Evolutionary conservation across 2,329 filamentous ascomycete species (phyloP), one percentile per base, ranked within the genome.

Genomic region (Alternaria brassicae): DNA sequence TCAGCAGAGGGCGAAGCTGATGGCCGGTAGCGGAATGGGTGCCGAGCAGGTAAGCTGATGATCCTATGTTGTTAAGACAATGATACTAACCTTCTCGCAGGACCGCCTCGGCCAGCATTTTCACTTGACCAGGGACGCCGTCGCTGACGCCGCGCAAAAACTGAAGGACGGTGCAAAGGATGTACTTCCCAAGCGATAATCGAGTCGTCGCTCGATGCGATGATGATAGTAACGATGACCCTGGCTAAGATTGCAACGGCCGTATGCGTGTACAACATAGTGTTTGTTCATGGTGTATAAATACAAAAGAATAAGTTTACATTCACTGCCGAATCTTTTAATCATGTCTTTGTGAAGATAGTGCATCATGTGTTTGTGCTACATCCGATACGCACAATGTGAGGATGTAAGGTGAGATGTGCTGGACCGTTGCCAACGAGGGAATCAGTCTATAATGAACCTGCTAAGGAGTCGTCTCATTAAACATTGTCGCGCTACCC

Each of bases 31-130:
- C 45, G 72, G 73, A n/a, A 60, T 56, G 13, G 74, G 73, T 7
- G 73, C 73, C 32, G 74, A 77, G 54, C 74, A 77, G 69, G 74
- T 77, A 70, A 44, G 66, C 53, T 23, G 32, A 21, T 15, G 12
- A 45, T 21, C n/a, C 2, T 10, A 4, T 10, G 13, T 12, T 6
- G 13, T n/a, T n/a, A 2, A 30, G 34, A 8, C 19, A 13, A 42
- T 13, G 8, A 41, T 30, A 4, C 58, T 68, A 41, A 70, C n/a
- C 36, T 40, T 42, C 1, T 44, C 15, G 17, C 40, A 77, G 74
- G 73, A 77, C 28, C 69, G 70, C 19, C 71, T 71, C 17, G 72
- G 66, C 17, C 63, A 66, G 7, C 73, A 75, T 44, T 76, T 77
- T 51, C 58, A 64, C 27, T 56, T 73, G 8, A 66, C 66, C 39